Evolutionary conservation across 441 rosid species (phyloP), one percentile per base, ranked within the genome.

Genomic region (Adansonia grandidieri): DNA sequence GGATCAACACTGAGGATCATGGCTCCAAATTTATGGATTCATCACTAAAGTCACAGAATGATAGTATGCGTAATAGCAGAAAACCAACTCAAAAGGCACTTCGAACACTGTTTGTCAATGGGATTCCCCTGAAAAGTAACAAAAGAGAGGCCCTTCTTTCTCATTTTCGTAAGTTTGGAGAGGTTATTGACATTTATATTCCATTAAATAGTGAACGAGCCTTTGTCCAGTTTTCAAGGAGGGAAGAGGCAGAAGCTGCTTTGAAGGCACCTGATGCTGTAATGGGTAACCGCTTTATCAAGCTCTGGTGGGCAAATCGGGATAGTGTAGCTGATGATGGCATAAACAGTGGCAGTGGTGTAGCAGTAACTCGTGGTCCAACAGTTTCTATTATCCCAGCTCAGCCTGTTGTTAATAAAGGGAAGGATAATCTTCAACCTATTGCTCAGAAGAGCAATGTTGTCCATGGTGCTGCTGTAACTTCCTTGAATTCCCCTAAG

Each of bases 281-380:
- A 69, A 97, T 97, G 99, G 99, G 98, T 63, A 97, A 97, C 84
- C 98, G 98, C 72, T 97, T 97, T 85, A 93, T 97, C 85, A 97
- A 91, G 86, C 89, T 97, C 67, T 92, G 95, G 97, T 97, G 99
- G 99, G 98, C 99, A 64, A 97, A 97, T 84, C 93, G 98, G 54
- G 99, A 97, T 87, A 93, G 87, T 80, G 80, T 93, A 80, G 88
- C 87, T 73, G 95, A 90, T 83, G 90, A 87, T 77, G 89, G 88
- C 68, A 53, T 80, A 47, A 82, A 88, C 71, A 81, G 84, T 81
- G 89, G 86, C 45, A 82, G 48, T 78, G 82, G 84, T 71, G 77
- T 78, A 74, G 82, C 89, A 65, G 54, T 82, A 77, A 81, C 89
- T 82, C 83, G 70, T 69, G 88, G 85, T 73, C 77, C 74, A 80